Evolutionary conservation across 2,329 filamentous ascomycete species (phyloP).

Genomic region (Purpureocillium lavendulum): DNA sequence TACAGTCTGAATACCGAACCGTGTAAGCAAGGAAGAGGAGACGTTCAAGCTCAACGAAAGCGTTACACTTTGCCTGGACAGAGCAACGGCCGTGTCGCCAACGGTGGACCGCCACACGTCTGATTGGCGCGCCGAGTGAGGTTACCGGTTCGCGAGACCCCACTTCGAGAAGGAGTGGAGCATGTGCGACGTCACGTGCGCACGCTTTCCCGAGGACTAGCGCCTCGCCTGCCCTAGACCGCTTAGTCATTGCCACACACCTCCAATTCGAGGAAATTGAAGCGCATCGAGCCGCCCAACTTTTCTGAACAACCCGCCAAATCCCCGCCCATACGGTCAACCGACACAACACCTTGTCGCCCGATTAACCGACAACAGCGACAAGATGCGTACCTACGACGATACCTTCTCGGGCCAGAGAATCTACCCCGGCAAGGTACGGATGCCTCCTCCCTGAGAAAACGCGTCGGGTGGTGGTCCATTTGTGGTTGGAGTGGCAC

Average conservation of each 20-base stretch:
- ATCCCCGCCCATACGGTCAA: constrained; percentile 23
- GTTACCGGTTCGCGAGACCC: not conserved
- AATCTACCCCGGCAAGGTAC: constrained; percentile 62
- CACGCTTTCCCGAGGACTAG: constrained; percentile 9
- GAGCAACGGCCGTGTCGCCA: too few relatives aligned
- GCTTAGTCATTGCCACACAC: constrained; percentile 33
- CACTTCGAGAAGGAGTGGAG: constrained; percentile 2
- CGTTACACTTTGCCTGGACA: too few relatives aligned
- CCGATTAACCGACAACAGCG: constrained; percentile 27
- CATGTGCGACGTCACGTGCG: constrained; percentile 23
- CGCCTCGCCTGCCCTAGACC: constrained; percentile 27
- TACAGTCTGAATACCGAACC: too few relatives aligned
- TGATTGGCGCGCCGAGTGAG: too few relatives aligned
- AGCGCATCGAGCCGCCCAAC: constrained; percentile 15
- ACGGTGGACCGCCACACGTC: too few relatives aligned
- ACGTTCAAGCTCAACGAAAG: too few relatives aligned
- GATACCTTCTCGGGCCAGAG: constrained; percentile 57
- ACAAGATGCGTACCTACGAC: constrained; percentile 60
- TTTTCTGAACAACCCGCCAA: constrained; percentile 24
- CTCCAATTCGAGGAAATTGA: constrained; percentile 32
- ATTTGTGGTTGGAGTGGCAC: not conserved
- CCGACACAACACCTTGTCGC: constrained; percentile 32
- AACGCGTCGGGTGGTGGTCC: constrained; percentile 5
- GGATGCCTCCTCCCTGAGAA: constrained; percentile 14
- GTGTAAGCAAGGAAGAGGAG: not conserved